phyloP scores from a whole-genome alignment of 1,139 yeast species.

The Sugiyamaella paludigena region DNA sequence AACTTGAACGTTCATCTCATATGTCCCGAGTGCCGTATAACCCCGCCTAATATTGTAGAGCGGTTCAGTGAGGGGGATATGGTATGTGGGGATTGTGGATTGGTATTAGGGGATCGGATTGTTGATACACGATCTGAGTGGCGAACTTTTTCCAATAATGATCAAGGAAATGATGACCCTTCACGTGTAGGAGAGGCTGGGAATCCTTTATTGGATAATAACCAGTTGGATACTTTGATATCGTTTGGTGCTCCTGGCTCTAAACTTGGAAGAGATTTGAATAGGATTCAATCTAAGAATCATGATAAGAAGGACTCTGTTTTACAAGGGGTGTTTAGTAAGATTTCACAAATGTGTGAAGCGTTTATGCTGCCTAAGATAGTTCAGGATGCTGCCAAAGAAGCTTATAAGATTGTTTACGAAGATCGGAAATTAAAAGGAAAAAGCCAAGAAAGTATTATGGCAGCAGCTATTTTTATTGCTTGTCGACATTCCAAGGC shows the following conservation, averaged over 20 bases:
- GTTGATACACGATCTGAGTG: slow-evolving; percentile 97
- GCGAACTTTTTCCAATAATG: slow-evolving; percentile 95
- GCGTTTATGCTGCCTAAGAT: slow-evolving; percentile 92
- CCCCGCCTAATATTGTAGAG: slow-evolving; percentile 93
- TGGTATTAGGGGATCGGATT: slow-evolving; percentile 86
- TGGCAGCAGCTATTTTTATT: slow-evolving; percentile 94
- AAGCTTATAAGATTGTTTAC: slow-evolving; percentile 86
- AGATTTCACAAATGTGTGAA: slow-evolving; percentile 94
- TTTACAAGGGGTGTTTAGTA: slow-evolving; percentile 83
- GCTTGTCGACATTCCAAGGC: slow-evolving; percentile 96
- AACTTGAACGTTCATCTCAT: slow-evolving; percentile 83
- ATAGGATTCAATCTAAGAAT: slow-evolving; percentile 81
- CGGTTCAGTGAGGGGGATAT: slow-evolving; percentile 96
- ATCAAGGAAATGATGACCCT: slow-evolving; percentile 97
- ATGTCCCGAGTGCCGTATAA: slow-evolving; percentile 94
- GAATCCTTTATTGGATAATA: slow-evolving; percentile 89
- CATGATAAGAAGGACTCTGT: slow-evolving; percentile 88
- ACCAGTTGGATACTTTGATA: slow-evolving; percentile 88
- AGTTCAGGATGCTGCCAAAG: slow-evolving; percentile 97
- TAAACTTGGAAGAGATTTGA: slow-evolving; percentile 78
- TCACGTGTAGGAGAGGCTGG: slow-evolving; percentile 99
- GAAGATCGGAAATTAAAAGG: slow-evolving; percentile 88
- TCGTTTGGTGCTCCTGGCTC: slow-evolving; percentile 70
- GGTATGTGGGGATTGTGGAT: slow-evolving; percentile 94
- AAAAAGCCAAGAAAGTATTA: slow-evolving; percentile 86